Base-by-base conservation (phyloP, 768 basidiomycete species). In the Paxillus rubicundulus region DNA sequence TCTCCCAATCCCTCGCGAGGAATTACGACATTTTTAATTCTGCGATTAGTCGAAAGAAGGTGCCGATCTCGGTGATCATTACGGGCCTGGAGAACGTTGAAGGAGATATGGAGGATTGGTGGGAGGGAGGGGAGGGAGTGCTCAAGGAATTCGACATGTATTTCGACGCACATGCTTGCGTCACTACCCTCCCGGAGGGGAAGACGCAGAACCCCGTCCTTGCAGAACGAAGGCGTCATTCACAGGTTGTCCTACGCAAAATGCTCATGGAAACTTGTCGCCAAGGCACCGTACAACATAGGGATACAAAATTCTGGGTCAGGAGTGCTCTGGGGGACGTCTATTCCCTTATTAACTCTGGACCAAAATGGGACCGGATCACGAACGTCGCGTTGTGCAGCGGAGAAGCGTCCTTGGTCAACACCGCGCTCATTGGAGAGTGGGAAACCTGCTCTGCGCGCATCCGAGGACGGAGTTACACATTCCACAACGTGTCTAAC, bases 1-100 rank as follows among this genome's bases (percentile, higher is more conserved):
- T 70, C 55, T 63, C 53, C 37, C 66, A 65, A n/a, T 48, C 60
- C 3, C 50, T 61, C 18, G 48, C 58, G 20, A 58, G 62, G 36
- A 77, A 76, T 54, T 77, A 74, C 67, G 58, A 61, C 40, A 50
- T 76, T 20, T 75, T 76, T 48, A 62, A 69, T 45, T 65, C 73
- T 10, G 65, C 72, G 16, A 69, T 77, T n/a, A 76, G 74, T 49
- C 63, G 61, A 33, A 56, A 60, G 41, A 56, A 65, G 38, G 76
- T 77, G 17, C 76, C 76, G 4, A 69, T 72, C 18, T 61, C 71
- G 3, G 49, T 77, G 18, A 70, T 63, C 2, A 47, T 77, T 13
- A 76, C 74, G 1, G 73, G 75, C 32, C 65, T 77, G 3, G 76
- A 75, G 57, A 58, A 71, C 24, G 61, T 70, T 17, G 60, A 58